These are phyloP conservation scores for Tetracladium marchalianum DNA, from an alignment of 495 filamentous ascomycete species.

Conservation along the genomic window DNA sequence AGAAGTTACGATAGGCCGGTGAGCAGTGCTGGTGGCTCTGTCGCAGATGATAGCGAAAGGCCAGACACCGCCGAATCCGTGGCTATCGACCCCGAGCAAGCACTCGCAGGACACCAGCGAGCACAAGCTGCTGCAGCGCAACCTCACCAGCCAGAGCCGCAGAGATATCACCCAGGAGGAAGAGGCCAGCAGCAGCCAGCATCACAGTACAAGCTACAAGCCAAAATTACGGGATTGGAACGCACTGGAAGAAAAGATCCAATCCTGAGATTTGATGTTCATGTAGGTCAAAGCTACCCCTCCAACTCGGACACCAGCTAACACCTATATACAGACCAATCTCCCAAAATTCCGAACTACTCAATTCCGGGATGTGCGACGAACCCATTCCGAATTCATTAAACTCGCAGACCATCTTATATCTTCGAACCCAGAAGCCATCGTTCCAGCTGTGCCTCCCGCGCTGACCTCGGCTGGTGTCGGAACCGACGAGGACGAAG, in stretches of 20 bases:
- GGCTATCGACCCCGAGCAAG: conserved; percentile 32
- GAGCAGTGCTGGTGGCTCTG: conserved; percentile 14
- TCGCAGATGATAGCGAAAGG: conserved; percentile 15
- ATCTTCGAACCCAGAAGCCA: conserved; percentile 88
- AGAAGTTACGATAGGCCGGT: conserved; percentile 11
- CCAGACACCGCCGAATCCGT: conserved; percentile 35
- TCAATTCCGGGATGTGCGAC: conserved; percentile 92
- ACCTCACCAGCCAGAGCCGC: conserved; percentile 30
- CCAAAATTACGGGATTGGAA: conserved; percentile 88
- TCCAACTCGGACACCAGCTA: conserved; percentile 6
- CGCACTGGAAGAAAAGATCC: conserved; percentile 90
- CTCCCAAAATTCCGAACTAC: conserved; percentile 95
- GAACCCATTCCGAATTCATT: conserved; percentile 88
- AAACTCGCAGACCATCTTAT: conserved; percentile 93
- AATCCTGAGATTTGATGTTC: conserved; percentile 91
- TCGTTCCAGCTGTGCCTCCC: conserved; percentile 95
- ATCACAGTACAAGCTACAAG: conserved; percentile 70
- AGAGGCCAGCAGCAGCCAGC: conserved; percentile 25
- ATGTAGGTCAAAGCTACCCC: conserved; percentile 48
- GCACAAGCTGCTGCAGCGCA: conserved; percentile 23
- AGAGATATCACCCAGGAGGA: conserved; percentile 27
- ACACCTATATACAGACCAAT: conserved; percentile 59
- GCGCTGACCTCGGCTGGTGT: conserved; percentile 86
- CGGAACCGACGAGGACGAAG: conserved; percentile 94
- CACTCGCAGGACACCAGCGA: conserved; percentile 27